phyloP scores from a whole-genome alignment of 2,329 filamentous ascomycete species.

The Xylariaceae sp. region DNA sequence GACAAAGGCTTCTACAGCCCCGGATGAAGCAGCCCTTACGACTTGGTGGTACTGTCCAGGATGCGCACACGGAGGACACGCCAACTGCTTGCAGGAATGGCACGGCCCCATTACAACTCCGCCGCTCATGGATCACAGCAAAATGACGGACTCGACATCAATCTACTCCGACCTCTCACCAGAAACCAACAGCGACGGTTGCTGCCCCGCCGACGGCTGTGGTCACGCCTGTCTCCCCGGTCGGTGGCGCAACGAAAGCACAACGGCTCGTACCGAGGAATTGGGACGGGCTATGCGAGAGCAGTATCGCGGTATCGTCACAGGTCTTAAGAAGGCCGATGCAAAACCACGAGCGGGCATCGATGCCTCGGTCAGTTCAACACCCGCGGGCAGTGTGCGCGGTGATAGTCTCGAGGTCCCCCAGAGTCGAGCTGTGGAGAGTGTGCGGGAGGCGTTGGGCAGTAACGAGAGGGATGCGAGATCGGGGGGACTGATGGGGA shows the following conservation, averaged over 20 bases:
- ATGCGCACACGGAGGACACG: conserved; percentile 60
- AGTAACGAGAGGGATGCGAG: conserved; percentile 6
- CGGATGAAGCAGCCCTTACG: conserved; percentile 31
- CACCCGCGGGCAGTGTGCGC: conserved; percentile 31
- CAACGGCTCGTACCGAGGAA: conserved; percentile 46
- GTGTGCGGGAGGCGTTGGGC: conserved; percentile 49
- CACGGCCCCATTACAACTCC: conserved; percentile 38
- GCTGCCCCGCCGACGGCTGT: conserved; percentile 62
- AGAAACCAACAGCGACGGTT: conserved; percentile 48
- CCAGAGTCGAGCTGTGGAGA: conserved; percentile 58
- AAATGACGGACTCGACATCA: conserved; percentile 7
- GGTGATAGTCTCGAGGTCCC: conserved; percentile 52
- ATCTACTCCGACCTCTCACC: conserved; percentile 26
- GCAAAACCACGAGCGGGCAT: conserved; percentile 13
- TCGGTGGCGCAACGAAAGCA: conserved; percentile 47
- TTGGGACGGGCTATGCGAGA: conserved; percentile 46
- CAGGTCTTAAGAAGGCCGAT: conserved; percentile 14
- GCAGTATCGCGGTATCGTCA: conserved; percentile 29
- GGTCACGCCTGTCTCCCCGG: conserved; percentile 60
- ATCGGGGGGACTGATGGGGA: conserved; percentile 40
- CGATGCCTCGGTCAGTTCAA: conserved; percentile 13
- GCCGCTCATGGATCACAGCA: not conserved
- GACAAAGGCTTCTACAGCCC: not conserved
- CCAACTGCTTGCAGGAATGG: conserved; percentile 57
- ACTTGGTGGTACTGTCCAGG: conserved; percentile 63